Percentiles rank a stretch among this genome's conserved stretches.
These are phyloP conservation scores for Neopestalotiopsis sp. DNA, from an alignment of 2,329 filamentous ascomycete genomes.

Conservation along the genomic window DNA sequence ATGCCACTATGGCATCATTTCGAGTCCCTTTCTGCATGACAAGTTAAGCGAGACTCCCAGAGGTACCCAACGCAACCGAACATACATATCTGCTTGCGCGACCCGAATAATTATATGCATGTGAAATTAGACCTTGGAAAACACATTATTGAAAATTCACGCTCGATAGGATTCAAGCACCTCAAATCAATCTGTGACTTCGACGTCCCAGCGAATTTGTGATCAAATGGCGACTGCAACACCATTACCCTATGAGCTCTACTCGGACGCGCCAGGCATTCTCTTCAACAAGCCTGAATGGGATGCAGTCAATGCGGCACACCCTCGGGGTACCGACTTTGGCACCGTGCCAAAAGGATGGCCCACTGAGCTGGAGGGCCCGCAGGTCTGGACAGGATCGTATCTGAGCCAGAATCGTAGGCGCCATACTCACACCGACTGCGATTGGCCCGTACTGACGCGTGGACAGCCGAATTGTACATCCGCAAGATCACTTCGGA, in stretches of 20 bases:
- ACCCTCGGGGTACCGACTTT: background rate
- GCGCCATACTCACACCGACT: background rate
- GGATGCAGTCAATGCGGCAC: slow-evolving; percentile 2
- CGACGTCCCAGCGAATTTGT: background rate
- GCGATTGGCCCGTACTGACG: background rate
- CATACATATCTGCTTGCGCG: background rate
- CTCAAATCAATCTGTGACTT: background rate
- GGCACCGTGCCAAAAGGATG: slow-evolving; percentile 8
- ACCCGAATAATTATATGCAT: background rate
- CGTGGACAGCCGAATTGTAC: background rate
- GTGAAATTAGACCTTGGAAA: background rate
- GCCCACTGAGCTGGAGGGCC: slow-evolving; percentile 6
- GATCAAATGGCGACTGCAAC: background rate
- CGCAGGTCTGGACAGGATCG: slow-evolving; percentile 5
- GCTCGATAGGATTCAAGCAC: too few species aligned
- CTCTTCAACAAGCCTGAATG: slow-evolving; percentile 11
- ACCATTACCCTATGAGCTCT: slow-evolving; percentile 1
- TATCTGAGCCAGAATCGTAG: slow-evolving; percentile 3
- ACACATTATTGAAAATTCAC: too few species aligned
- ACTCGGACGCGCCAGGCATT: slow-evolving; percentile 2
- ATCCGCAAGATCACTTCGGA: background rate
- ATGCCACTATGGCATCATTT: background rate
- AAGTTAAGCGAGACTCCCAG: background rate
- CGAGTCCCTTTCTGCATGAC: background rate
- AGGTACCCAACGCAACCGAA: background rate